phyloP scores from a whole-genome alignment of 495 filamentous ascomycete species.

The Lasiosphaeria ovina region DNA sequence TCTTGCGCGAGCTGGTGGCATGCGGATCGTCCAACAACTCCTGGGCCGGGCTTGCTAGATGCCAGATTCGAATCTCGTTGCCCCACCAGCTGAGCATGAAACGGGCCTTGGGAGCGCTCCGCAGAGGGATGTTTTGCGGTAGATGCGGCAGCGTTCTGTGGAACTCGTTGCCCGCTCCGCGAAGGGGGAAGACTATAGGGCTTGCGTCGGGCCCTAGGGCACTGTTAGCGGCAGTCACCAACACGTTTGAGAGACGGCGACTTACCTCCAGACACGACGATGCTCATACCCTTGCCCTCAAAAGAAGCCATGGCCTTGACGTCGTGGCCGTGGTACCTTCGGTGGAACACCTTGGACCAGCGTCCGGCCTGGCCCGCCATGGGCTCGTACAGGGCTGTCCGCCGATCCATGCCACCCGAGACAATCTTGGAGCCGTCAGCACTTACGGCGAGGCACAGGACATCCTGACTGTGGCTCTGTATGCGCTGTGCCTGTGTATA shows the following conservation, averaged over 20 bases:
- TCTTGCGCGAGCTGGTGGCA: conserved; percentile 35
- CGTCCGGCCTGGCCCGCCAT: conserved; percentile 56
- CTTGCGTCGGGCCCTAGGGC: conserved; percentile 74
- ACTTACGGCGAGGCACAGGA: conserved; percentile 77
- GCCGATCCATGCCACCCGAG: conserved; percentile 86
- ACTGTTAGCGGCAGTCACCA: conserved; percentile 32
- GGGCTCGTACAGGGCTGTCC: conserved; percentile 75
- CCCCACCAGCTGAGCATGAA: conserved; percentile 93
- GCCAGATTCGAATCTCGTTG: conserved; percentile 82
- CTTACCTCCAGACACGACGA: conserved; percentile 89
- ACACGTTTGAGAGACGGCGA: conserved; percentile 10
- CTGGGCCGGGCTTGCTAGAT: conserved; percentile 50
- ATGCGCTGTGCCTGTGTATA: conserved; percentile 84
- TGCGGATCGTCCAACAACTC: conserved; percentile 43
- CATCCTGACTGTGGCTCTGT: conserved; percentile 83
- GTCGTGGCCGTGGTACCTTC: conserved; percentile 84
- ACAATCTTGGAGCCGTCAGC: conserved; percentile 80
- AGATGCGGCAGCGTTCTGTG: conserved; percentile 74
- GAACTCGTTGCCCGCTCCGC: conserved; percentile 75
- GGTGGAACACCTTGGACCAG: conserved; percentile 83
- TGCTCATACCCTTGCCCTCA: conserved; percentile 76
- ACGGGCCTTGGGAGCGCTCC: conserved; percentile 66
- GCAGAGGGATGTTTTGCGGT: conserved; percentile 70
- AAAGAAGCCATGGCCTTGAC: conserved; percentile 93
- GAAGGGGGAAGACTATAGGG: conserved; percentile 76